A percentile compares a stretch with the other conserved stretches of the same genome.
Conservation (phyloP, 2,329 filamentous ascomycete species). For the Claviceps lovelessii region DNA sequence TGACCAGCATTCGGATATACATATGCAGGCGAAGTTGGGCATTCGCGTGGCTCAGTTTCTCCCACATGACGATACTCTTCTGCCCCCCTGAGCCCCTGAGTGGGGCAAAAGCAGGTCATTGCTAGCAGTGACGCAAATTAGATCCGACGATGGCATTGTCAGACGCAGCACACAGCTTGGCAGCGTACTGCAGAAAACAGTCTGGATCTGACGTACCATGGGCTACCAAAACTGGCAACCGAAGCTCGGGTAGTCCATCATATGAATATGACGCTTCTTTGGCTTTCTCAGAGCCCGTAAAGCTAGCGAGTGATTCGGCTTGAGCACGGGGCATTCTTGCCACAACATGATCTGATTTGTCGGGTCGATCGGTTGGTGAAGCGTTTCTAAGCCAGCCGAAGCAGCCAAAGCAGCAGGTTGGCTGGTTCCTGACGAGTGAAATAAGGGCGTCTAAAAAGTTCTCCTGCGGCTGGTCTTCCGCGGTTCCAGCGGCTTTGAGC, state of each 20-base stretch:
- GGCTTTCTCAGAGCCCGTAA: constrained; percentile 19
- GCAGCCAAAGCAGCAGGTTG: constrained; percentile 17
- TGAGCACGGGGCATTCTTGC: constrained; percentile 16
- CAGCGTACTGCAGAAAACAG: neutral
- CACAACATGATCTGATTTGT: constrained; percentile 14
- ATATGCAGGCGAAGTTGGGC: constrained; percentile 15
- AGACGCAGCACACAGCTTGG: neutral
- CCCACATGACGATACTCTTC: constrained; percentile 23
- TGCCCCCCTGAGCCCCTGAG: constrained; percentile 5
- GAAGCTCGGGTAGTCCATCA: constrained; percentile 18
- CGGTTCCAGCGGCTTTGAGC: constrained; percentile 17
- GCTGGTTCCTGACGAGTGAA: constrained; percentile 17
- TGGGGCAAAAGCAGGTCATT: constrained; percentile 20
- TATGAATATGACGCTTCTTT: constrained; percentile 22
- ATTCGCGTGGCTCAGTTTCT: constrained; percentile 16
- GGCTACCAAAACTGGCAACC: constrained; percentile 23
- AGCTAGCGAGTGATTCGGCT: constrained; percentile 20
- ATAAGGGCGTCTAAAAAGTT: constrained; percentile 18
- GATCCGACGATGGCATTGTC: neutral
- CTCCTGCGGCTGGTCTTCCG: constrained; percentile 19
- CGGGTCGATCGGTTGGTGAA: constrained; percentile 15
- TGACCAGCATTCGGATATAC: constrained; percentile 18
- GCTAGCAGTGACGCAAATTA: constrained; percentile 12
- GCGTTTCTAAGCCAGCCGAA: constrained; percentile 16
- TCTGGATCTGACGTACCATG: constrained; percentile 17